Conservation (phyloP, 2,329 filamentous ascomycete genomes). For the Cephalotrichum gorgonifer region DNA sequence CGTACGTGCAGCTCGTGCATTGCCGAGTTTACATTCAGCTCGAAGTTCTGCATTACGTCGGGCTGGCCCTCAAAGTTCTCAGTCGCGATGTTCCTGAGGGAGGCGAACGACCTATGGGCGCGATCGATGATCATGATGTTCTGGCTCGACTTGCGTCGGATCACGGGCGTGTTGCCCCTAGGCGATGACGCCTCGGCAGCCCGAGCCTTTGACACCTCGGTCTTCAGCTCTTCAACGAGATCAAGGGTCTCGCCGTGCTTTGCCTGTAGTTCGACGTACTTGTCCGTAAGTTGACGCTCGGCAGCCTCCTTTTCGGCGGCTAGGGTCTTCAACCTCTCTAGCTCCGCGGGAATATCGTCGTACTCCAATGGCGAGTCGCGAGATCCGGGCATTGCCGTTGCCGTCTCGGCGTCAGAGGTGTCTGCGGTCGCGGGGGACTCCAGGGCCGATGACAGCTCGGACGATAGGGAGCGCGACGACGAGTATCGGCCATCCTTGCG, state of each 20-base stretch:
- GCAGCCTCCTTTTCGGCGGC: constrained; percentile 68
- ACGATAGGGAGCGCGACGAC: constrained; percentile 85
- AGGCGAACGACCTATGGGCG: constrained; percentile 82
- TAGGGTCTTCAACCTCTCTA: constrained; percentile 60
- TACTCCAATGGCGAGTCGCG: constrained; percentile 13
- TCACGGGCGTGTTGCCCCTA: constrained; percentile 60
- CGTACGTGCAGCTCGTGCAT: constrained; percentile 85
- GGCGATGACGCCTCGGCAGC: constrained; percentile 49
- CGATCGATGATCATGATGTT: constrained; percentile 80
- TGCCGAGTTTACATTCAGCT: constrained; percentile 79
- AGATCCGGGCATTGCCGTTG: constrained; percentile 14
- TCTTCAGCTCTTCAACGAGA: constrained; percentile 84
- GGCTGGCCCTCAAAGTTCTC: constrained; percentile 77
- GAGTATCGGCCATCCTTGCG: constrained; percentile 56
- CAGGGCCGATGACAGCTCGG: constrained; percentile 83
- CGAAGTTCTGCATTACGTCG: constrained; percentile 84
- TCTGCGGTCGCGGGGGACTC: constrained; percentile 60
- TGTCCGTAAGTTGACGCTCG: constrained; percentile 61
- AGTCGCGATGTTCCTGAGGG: constrained; percentile 75
- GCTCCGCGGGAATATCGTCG: constrained; percentile 31
- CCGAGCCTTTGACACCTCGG: constrained; percentile 71
- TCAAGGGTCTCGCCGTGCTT: constrained; percentile 74
- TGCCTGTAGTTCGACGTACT: constrained; percentile 73
- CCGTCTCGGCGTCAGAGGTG: constrained; percentile 48
- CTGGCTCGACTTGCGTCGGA: constrained; percentile 88